Base-by-base conservation (phyloP, 1,284 basidiomycete genomes). In the Sporisorium sorghi region DNA sequence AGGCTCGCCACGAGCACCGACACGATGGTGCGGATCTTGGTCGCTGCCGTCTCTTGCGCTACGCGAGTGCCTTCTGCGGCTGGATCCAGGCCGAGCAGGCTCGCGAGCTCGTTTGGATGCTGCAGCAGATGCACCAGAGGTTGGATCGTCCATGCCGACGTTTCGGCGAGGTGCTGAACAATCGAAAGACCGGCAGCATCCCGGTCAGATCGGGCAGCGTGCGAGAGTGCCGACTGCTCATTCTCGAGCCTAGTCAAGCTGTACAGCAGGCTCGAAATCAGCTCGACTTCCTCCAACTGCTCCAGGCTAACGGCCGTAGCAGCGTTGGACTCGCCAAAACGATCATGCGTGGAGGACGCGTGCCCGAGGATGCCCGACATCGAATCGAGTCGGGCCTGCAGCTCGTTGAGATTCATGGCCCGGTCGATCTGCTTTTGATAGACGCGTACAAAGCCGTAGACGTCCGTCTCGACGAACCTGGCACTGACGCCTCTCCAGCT, bases 81-180 rank as follows among this genome's bases (percentile, higher is more conserved):
- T 88, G 87, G 28, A 23, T 39, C 85, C 82, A 40, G 90, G 88
- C 94, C 92, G 66, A 96, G 87, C 40, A 93, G 86, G 61, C 90
- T 90, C 0, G 90, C 89, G 21, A 97, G 88, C 75, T 93, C 91
- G 77, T 93, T 91, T 8, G 95, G 94, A 85, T 97, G 94, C 1
- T 92, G 91, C 55, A 96, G 87, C 0, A 93, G 92, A 77, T 94
- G 94, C 81, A 93, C 93, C 60, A 96, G 85, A 67, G 94, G 91
- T 81, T 93, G 92, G 0, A 98, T 86, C n/a, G 64, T 57, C 54
- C 53, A 50, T 3, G 53, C 59, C 12, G 67, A 59, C 30, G 54
- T 57, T 32, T 56, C 46, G 39, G 64, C 68, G 2, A 67, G 52
- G 47, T 62, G 61, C 30, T 59, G 61, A 21, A 58, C 57, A 23